Evolutionary conservation across 306 rosid species (phyloP).

Genomic region (Inga leiocalycina): DNA sequence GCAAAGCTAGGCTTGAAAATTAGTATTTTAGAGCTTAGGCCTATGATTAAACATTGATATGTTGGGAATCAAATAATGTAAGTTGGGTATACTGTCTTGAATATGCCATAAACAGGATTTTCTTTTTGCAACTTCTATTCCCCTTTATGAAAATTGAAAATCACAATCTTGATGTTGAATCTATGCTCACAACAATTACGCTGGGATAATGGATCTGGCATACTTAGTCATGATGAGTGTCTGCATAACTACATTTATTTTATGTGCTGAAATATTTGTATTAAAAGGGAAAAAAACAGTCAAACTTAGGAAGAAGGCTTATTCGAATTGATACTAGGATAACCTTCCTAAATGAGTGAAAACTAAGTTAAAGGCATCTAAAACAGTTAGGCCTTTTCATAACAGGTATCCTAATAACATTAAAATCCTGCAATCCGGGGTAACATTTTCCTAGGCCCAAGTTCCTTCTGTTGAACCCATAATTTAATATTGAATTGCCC

Average conservation of each 20-base stretch:
- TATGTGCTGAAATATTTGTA: background rate
- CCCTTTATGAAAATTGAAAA: background rate
- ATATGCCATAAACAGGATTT: background rate
- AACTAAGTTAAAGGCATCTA: too few species aligned
- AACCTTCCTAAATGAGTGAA: background rate
- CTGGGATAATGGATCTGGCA: background rate
- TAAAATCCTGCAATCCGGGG: background rate
- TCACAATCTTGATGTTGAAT: background rate
- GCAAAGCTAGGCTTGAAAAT: background rate
- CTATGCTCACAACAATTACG: background rate
- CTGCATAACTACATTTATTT: background rate
- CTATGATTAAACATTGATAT: background rate
- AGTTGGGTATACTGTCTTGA: background rate
- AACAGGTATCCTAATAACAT: background rate
- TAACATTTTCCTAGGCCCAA: background rate
- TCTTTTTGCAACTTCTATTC: background rate
- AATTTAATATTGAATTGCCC: background rate
- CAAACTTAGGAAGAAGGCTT: background rate
- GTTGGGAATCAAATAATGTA: background rate
- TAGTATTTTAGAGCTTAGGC: background rate
- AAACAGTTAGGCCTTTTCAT: background rate
- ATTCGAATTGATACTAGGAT: background rate
- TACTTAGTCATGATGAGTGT: background rate
- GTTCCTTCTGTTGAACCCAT: background rate
- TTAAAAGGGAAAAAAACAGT: background rate